Conservation (phyloP, 2,329 filamentous ascomycete species). For the Fusarium chuoi region DNA sequence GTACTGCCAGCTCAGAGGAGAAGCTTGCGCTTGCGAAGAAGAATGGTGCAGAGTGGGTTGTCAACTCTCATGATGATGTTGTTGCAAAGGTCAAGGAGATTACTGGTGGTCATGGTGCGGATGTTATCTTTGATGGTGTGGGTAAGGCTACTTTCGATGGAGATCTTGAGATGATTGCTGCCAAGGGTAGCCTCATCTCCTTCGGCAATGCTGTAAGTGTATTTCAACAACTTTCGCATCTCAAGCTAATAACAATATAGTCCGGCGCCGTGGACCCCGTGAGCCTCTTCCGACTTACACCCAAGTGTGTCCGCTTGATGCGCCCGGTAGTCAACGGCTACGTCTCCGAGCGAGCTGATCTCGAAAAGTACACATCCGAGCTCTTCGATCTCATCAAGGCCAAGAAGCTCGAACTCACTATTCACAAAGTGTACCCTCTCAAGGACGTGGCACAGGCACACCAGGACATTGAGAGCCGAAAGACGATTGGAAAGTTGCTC, state of each 20-base stretch:
- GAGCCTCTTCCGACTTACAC: constrained; percentile 63
- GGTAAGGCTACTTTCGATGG: constrained; percentile 87
- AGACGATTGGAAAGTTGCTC: constrained; percentile 85
- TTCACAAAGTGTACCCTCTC: constrained; percentile 82
- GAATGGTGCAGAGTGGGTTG: constrained; percentile 76
- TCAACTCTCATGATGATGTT: constrained; percentile 74
- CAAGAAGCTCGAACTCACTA: constrained; percentile 75
- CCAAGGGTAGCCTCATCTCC: constrained; percentile 80
- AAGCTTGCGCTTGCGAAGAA: constrained; percentile 77
- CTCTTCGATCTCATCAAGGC: constrained; percentile 77
- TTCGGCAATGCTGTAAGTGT: constrained; percentile 80
- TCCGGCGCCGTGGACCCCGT: constrained; percentile 80
- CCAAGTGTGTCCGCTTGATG: constrained; percentile 81
- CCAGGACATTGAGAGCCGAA: constrained; percentile 80
- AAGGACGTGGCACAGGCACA: constrained; percentile 79
- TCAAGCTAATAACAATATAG: constrained; percentile 44
- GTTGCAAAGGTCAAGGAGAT: constrained; percentile 71
- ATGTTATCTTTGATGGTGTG: constrained; percentile 86
- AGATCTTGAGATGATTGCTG: constrained; percentile 76
- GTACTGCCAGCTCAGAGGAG: constrained; percentile 77
- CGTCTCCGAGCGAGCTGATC: constrained; percentile 74
- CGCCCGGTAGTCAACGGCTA: constrained; percentile 81
- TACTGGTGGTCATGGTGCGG: constrained; percentile 77
- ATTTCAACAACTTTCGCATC: background rate
- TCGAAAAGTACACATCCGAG: constrained; percentile 75